Evolutionary conservation across 345 rosid species (phyloP), one percentile per base, ranked within the genome.

Genomic region (Crucihimalaya himalaica): DNA sequence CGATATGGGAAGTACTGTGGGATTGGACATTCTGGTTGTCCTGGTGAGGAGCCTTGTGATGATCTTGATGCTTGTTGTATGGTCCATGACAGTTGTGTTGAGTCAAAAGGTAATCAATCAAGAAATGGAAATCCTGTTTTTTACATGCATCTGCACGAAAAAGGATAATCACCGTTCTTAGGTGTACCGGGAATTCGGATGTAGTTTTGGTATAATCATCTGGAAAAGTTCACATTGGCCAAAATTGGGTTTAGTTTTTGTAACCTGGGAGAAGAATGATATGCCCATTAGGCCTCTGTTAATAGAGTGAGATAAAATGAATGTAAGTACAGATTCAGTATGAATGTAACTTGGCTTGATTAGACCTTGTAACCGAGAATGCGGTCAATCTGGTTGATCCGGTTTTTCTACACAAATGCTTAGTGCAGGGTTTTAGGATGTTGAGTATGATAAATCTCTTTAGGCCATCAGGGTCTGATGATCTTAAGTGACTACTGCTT

Each of bases 1-100:
- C 80, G 92, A 43, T 94, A 94, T 70, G 96, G 98, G 25, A 91
- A 94, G 78, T 94, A 89, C 73, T 94, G 98, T 68, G 98, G 98
- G 20, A 86, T 94, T 32, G 97, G 96, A 29, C 89, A 91, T 84
- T 82, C 62, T 8, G 97, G 98, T 4, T 94, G 98, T 72, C 85
- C 92, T n/a, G 98, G 98, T 31, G 98, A 94, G 82, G 82, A 84
- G 81, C 97, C 97, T 1, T 94, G 98, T 66, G 98, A 94, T 55
- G 97, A 89, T 75, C 84, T 91, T 20, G 98, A 94, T 68, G 97
- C 90, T 70, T 94, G 97, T 68, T 94, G 98, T 82, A 79, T 86
- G 91, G 80, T 78, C 75, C 97, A 94, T 76, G 98, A 94, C 54
- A 85, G 75, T 4, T 94, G 98, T 68, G 97, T 92, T 16, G 97